Evolutionary conservation across 768 basidiomycete genomes (phyloP).

Genomic region (Tulasnella calospora): DNA sequence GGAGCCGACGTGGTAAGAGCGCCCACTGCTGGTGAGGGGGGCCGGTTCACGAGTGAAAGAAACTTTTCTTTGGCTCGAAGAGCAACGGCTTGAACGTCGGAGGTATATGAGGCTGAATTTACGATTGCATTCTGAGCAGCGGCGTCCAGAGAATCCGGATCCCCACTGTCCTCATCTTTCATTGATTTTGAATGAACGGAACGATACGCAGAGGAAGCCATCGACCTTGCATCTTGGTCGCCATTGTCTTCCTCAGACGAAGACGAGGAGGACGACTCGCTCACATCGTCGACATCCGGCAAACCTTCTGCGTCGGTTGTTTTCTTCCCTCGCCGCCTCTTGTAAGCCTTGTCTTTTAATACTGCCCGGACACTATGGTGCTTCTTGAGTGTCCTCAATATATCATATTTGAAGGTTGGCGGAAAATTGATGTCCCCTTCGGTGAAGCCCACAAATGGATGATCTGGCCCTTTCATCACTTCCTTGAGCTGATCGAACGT

Average conservation of each 20-base stretch:
- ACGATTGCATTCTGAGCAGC: conserved; percentile 26
- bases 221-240: conserved; percentile 20
- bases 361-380: conserved; percentile 31
- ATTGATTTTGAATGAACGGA: conserved; percentile 12
- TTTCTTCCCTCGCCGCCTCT: conserved; percentile 15
- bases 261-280: background rate
- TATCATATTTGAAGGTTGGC: conserved; percentile 93
- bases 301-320: conserved; percentile 38
- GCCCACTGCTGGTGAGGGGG: background rate
- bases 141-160: background rate
- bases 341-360: conserved; percentile 32
- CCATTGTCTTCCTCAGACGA: conserved; percentile 19
- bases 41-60: conserved; percentile 21
- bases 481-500: conserved; percentile 83
- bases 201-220: conserved; percentile 22
- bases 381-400: conserved; percentile 55
- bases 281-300: conserved; percentile 36
- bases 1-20: background rate
- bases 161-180: conserved; percentile 23
- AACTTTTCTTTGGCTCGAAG: conserved; percentile 29
- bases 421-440: conserved; percentile 81
- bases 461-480: conserved; percentile 60
- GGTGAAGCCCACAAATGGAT: conserved; percentile 67
- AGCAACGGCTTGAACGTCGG: conserved; percentile 24
- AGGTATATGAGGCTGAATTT: conserved; percentile 16